Percentiles rank a stretch among this genome's conserved stretches.
Conservation (phyloP, 345 rosid species). For the Bretschneidera sinensis region DNA sequence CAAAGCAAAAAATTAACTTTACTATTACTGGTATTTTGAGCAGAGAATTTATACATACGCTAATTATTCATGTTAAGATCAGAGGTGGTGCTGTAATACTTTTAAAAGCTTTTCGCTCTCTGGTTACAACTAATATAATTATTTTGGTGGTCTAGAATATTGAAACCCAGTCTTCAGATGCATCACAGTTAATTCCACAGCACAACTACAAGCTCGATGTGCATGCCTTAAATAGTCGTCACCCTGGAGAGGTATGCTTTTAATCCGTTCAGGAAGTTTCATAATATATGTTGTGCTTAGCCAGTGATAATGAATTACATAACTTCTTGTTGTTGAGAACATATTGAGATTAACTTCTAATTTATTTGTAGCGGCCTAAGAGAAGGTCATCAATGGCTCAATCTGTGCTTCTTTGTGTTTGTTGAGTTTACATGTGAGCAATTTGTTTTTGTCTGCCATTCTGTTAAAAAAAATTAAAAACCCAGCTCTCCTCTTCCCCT, state of each 20-base stretch:
- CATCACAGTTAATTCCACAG: conserved; percentile 80
- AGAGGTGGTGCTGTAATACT: no score
- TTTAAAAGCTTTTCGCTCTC: neutral
- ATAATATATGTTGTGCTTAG: neutral
- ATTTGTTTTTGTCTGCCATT: neutral
- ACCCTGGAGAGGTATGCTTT: conserved; percentile 79
- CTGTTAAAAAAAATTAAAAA: no score
- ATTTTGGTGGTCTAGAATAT: conserved; percentile 60
- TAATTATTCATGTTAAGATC: no score
- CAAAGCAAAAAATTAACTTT: no score
- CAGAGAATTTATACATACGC: no score
- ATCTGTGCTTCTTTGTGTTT: neutral
- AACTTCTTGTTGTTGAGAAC: neutral
- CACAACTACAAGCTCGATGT: conserved; percentile 96
- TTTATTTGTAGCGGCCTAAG: neutral
- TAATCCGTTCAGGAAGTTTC: neutral
- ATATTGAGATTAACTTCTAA: neutral
- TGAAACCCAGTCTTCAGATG: conserved; percentile 68
- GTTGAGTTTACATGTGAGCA: no score
- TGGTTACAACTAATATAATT: neutral
- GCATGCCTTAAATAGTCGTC: conserved; percentile 77
- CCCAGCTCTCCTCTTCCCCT: neutral
- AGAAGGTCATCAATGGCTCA: neutral
- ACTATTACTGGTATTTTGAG: no score
- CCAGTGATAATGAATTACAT: conserved; percentile 1